Percentiles rank a stretch among this genome's conserved stretches.
Conservation (phyloP, 208 protist genomes). For the Leishmania braziliensis region DNA sequence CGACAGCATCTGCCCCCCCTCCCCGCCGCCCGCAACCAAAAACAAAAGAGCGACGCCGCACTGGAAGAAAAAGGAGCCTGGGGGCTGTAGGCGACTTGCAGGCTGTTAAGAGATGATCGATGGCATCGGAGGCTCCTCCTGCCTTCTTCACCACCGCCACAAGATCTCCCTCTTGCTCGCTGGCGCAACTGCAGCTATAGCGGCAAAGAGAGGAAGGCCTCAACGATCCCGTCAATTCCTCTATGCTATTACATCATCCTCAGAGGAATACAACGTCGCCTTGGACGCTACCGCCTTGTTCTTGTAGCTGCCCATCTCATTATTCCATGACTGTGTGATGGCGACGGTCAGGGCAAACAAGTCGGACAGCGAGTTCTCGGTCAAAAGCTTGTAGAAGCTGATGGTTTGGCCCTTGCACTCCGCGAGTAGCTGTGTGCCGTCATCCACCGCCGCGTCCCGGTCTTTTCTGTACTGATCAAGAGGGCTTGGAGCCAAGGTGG, state of each 20-base stretch:
- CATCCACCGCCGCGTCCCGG: not conserved
- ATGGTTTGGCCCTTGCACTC: conserved; percentile 54
- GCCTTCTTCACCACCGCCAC: not conserved
- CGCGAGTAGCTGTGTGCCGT: conserved; percentile 28
- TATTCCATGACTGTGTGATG: conserved; percentile 53
- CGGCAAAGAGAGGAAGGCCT: not conserved
- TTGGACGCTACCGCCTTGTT: not conserved
- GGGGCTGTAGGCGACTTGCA: not conserved
- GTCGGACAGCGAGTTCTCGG: conserved; percentile 30
- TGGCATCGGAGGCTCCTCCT: not conserved
- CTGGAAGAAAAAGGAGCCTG: not conserved
- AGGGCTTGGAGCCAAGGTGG: conserved; percentile 5
- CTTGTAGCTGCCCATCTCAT: conserved; percentile 17
- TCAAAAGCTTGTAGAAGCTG: conserved; percentile 43
- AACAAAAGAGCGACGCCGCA: not conserved
- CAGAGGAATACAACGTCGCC: conserved; percentile 1
- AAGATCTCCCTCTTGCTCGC: not conserved
- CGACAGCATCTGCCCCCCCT: not conserved
- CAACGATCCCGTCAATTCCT: not conserved
- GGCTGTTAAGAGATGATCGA: not conserved
- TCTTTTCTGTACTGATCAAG: not conserved
- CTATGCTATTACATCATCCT: conserved; percentile 8
- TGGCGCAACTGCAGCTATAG: not conserved
- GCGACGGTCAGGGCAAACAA: conserved; percentile 59
- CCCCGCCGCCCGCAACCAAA: not conserved